Base-by-base conservation (phyloP, 495 filamentous ascomycete genomes). In the Xylaria acuta region DNA sequence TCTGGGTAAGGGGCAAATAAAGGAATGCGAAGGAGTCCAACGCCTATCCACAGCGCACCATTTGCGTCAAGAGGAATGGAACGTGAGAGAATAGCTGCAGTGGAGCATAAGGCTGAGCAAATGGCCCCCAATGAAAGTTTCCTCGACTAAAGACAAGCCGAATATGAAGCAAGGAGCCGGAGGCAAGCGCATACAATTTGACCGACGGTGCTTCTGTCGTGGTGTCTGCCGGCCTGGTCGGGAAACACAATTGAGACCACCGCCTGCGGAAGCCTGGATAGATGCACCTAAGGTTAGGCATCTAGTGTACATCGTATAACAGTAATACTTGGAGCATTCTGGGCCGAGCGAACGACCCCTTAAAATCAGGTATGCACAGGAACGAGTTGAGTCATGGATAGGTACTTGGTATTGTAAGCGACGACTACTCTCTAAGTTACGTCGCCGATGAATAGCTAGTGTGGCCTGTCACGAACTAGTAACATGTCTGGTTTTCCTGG, bases 61-160 rank as follows among this genome's bases (percentile, higher is more conserved):
- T 30, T 47, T 56, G n/a, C 32, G 27, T 27, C 25, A 38, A 63
- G 14, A 53, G 41, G 58, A 53, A 69, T 60, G 40, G 56, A 38
- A 69, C 22, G 14, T 14, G n/a, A 32, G 27, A 58, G n/a, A 53
- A 34, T 40, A 51, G 43, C n/a, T 36, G 38, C 43, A 70, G n/a
- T 47, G 49, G 43, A 64, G 53, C 68, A 41, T 27, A 47, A 70
- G 67, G 67, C 67, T 49, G 67, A 70, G 67, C 67, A 70, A 62
- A 62, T 30, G 49, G 12, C 18, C 22, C 20, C 40, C 54, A 49
- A 62, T 11, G 27, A 60, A 36, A 60, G n/a, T 22, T 32, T 12
- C n/a, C 43, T 60, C 25, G 18, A 47, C 11, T 32, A 30, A 62
- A 18, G 40, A 59, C 20, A 41, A 38, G 27, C 54, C 14, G 36